Evolutionary conservation across 2,329 filamentous ascomycete genomes (phyloP), one percentile per base, ranked within the genome.

Genomic region (Onygenales sp.): DNA sequence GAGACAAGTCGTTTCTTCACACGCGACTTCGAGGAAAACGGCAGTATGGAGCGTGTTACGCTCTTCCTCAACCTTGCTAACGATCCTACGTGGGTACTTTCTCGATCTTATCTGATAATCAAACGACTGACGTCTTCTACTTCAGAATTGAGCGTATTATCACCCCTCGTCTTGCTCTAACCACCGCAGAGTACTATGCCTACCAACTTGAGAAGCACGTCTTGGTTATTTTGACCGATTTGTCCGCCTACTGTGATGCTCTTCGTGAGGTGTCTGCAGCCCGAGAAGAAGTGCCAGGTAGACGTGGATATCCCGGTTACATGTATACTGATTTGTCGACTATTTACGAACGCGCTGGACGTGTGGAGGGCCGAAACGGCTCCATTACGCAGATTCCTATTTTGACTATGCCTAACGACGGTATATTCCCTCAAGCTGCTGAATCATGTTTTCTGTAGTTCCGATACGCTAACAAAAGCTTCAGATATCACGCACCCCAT

Each of bases 271-370:
- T 98, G 49, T 98, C 93, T 11, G 92, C 93, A 52, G 93, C 93
- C 51, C 84, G 93, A 77, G 93, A 98, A 81, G 93, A 98, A 84
- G 93, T 98, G 43, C 93, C 93, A 42, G 93, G 93, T 80, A 92
- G 93, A 73, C 92, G 93, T 84, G 93, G 93, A 82, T 98, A 93
- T 78, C 93, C 93, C 52, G 93, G 93, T 88, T 98, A 98, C 82
- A 98, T 98, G 93, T 98, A 98, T 80, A 98, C 93, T 63, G 94
- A 98, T 83, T 87, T 98, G 84, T 96, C 93, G 56, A 98, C 93
- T 68, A 96, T 98, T 66, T 98, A 98, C 80, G 93, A 98, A 77
- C 91, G 93, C 77, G 93, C 93, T 63, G 93, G 93, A 67, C 93
- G 93, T 87, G 93, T 98, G 49, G 80, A 89, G 67, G 94, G 94